These are phyloP conservation scores for Fusarium sp. DNA, from an alignment of 2,329 filamentous ascomycete genomes.

Conservation along the genomic window DNA sequence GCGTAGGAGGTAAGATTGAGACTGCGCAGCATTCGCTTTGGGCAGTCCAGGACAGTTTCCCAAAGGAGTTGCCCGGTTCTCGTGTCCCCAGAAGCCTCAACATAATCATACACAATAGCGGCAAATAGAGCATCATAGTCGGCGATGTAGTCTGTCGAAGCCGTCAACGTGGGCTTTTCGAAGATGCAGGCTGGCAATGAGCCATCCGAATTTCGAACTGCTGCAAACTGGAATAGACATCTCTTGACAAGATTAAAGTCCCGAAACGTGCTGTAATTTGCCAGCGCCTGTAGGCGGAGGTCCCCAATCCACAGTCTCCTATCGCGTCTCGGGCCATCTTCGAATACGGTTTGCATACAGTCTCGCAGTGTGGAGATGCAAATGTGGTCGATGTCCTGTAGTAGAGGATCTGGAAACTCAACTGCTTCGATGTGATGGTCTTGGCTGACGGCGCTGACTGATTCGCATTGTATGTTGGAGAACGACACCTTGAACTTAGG, in stretches of 20 bases:
- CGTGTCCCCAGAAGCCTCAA: neutral
- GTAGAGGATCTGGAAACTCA: neutral
- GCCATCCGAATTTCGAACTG: neutral
- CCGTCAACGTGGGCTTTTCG: neutral
- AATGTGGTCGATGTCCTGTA: neutral
- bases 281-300: neutral
- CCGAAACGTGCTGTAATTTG: neutral
- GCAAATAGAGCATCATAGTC: neutral
- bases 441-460: neutral
- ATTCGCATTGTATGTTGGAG: neutral
- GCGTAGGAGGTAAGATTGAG: neutral
- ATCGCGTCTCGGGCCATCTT: neutral
- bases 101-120: neutral
- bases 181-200: neutral
- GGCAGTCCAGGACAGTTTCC: neutral
- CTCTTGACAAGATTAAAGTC: neutral
- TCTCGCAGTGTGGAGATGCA: neutral
- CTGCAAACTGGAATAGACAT: neutral
- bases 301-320: neutral
- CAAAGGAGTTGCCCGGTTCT: fast-evolving
- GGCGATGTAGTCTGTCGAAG: neutral
- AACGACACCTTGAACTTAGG: neutral
- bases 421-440: neutral
- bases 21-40: neutral
- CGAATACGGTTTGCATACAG: neutral